Evolutionary conservation across 176 grass and related monocot genomes (phyloP), one percentile per base, ranked within the genome.

Genomic region (Musa beccarii): DNA sequence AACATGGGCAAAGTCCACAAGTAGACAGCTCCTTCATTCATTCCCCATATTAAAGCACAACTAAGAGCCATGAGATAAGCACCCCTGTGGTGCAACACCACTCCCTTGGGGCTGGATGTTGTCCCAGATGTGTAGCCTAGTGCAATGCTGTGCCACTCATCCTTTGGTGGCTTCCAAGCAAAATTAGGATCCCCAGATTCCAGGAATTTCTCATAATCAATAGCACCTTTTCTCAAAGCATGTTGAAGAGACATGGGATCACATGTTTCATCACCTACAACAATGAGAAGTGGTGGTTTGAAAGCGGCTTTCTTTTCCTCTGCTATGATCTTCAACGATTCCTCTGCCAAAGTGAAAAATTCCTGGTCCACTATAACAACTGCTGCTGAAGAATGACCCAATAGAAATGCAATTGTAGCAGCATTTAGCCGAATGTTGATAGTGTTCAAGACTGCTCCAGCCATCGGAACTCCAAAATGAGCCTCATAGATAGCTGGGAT

Each of bases 1-100:
- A 97, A 97, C 93, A 93, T 91, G 11, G 90, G 93, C 82, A 97
- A 76, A 76, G 93, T 97, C 93, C 93, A 97, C 66, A 90, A 66
- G 66, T 93, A 97, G 71, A 97, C 76, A 0, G 85, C 74, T 0
- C 87, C 84, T 64, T 89, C 88, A 15, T 88, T 81, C 93, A 97
- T 97, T 61, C 82, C 84, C 90, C 90, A 93, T 54, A 93, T 54
- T 22, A 97, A 12, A 23, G 84, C 74, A 74, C 63, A 74, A 79
- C 90, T 91, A 34, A 97, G 75, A 72, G 93, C 79, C 87, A 93
- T 97, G 21, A 93, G 78, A 80, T 97, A 97, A 73, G 93, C 93
- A 20, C 93, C 93, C 78, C 93, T 86, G 68, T 97, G 93, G 78
- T 93, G 87, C 75, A 93, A 75, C 52, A 97, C 84, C 65, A 97